phyloP scores from a whole-genome alignment of 2,329 filamentous ascomycete genomes.

The Talaromyces funiculosus region DNA sequence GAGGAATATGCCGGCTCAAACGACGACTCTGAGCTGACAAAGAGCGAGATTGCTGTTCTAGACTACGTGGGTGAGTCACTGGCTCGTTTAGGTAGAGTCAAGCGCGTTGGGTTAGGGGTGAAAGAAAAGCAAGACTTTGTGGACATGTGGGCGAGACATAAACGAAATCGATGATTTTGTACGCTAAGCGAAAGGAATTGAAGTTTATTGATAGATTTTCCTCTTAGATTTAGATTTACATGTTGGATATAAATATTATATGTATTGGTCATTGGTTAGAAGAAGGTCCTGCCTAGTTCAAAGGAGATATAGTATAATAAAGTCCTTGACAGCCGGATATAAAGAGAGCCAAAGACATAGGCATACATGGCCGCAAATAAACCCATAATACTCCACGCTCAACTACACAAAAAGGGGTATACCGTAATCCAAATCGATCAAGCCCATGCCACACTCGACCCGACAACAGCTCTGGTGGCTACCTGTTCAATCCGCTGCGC shows the following conservation, averaged over 20 bases:
- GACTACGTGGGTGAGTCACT: conserved; percentile 79
- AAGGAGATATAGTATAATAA: background rate
- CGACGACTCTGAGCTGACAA: conserved; percentile 27
- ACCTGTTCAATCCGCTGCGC: conserved; percentile 64
- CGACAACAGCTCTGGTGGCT: conserved; percentile 60
- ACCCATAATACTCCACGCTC: background rate
- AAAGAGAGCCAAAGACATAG: background rate
- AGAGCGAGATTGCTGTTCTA: conserved; percentile 63
- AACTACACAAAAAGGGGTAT: background rate
- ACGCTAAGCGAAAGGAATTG: background rate
- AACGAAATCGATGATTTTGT: background rate
- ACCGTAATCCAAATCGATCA: background rate
- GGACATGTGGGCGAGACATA: conserved; percentile 53
- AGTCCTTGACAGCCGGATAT: background rate
- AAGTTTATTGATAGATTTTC: background rate
- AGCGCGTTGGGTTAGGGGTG: conserved; percentile 78
- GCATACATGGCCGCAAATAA: background rate
- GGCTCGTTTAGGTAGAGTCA: conserved; percentile 79
- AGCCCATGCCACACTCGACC: background rate
- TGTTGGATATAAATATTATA: background rate
- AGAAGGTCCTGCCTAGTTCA: background rate
- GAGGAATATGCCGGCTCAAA: conserved; percentile 16
- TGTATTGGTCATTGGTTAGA: background rate
- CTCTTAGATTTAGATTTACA: too few relatives aligned
- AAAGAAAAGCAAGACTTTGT: conserved; percentile 80